Base-by-base conservation (phyloP, 306 rosid genomes). In the Carpinus viminea region DNA sequence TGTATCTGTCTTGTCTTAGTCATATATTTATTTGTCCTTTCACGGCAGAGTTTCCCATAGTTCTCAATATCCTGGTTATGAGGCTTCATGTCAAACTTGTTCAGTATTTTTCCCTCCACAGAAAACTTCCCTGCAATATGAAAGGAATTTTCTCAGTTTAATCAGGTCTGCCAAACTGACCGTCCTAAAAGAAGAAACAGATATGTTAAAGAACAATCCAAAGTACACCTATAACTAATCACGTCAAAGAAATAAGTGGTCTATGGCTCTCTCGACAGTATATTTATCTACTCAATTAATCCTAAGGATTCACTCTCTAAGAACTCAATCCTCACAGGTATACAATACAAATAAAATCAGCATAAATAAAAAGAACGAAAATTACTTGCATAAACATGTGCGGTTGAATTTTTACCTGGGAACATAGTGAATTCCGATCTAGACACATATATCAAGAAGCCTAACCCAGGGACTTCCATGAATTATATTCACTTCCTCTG, bases 71-170 rank as follows among this genome's bases (percentile, higher is more conserved):
- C 91, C 84, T 88, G 89, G 85, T 77, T 81, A 76, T 88, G 88
- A 24, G 96, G 97, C 82, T 87, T 94, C 96, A 92, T 92, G 85
- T 92, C 94, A 84, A 94, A 89, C 72, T 92, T 94, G 87, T 89
- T 73, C 65, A 73, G 74, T 79, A 94, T 88, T 78, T 88, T 89
- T 28, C 97, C 98, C 79, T 94, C 98, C 53, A 90, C 91, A 4
- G 89, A 77, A 16, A 86, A 45, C 79, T 88, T 94, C 80, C 97
- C 98, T 94, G 74, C 68, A 73, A 79, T 5, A 62, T 4, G 31
- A 80, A 64, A 62, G 76, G 75, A 76, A 74, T 64, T 73, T 76
- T 78, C 52, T 69, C 73, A 60, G 74, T 65, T 77, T 45, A 80
- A 52, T 55, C 54, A 65, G 68, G 26, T 83, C 76, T 73, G 12